These are phyloP conservation scores for Hypomontagnella submonticulosa DNA, from an alignment of 495 filamentous ascomycete genomes.

Conservation along the genomic window DNA sequence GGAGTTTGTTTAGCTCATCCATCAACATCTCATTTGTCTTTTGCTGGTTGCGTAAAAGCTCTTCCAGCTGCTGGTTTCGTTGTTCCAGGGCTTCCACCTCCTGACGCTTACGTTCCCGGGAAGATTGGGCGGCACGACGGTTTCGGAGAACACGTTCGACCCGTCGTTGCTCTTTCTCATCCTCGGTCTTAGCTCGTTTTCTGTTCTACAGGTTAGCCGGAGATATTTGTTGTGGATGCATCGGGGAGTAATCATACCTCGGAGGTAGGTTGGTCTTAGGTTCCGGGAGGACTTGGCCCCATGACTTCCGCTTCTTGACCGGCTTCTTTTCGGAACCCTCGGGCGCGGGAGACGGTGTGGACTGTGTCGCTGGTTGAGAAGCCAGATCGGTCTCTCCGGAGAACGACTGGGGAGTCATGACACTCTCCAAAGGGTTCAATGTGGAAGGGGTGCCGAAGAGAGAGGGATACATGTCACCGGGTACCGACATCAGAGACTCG, in stretches of 20 bases:
- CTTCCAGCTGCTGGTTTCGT: slow-evolving; percentile 77
- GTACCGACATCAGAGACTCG: slow-evolving; percentile 64
- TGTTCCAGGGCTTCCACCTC: slow-evolving; percentile 91
- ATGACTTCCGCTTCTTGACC: slow-evolving; percentile 96
- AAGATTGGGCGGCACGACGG: slow-evolving; percentile 94
- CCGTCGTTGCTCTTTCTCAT: slow-evolving; percentile 97
- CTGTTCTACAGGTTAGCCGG: slow-evolving; percentile 55
- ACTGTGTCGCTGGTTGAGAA: slow-evolving; percentile 15
- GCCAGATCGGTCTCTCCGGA: slow-evolving; percentile 37
- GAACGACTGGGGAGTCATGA: slow-evolving; percentile 60
- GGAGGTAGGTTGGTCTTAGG: slow-evolving; percentile 97
- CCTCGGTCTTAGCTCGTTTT: slow-evolving; percentile 98
- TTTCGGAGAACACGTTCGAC: slow-evolving; percentile 98
- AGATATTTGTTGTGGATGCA: not conserved
- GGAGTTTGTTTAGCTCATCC: slow-evolving; percentile 71
- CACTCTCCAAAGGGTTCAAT: slow-evolving; percentile 53
- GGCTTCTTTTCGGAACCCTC: slow-evolving; percentile 73
- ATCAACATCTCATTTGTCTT: slow-evolving; percentile 72
- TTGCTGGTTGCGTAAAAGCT: slow-evolving; percentile 70
- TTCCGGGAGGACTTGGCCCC: slow-evolving; percentile 96
- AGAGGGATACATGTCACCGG: slow-evolving; percentile 61
- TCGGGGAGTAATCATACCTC: slow-evolving; percentile 66
- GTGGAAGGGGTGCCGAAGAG: slow-evolving; percentile 56
- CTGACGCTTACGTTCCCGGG: slow-evolving; percentile 91
- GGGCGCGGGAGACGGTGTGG: slow-evolving; percentile 32